These are phyloP conservation scores for Beta corolliflora DNA, from an alignment of 179 eudicot species.

Conservation along the genomic window DNA sequence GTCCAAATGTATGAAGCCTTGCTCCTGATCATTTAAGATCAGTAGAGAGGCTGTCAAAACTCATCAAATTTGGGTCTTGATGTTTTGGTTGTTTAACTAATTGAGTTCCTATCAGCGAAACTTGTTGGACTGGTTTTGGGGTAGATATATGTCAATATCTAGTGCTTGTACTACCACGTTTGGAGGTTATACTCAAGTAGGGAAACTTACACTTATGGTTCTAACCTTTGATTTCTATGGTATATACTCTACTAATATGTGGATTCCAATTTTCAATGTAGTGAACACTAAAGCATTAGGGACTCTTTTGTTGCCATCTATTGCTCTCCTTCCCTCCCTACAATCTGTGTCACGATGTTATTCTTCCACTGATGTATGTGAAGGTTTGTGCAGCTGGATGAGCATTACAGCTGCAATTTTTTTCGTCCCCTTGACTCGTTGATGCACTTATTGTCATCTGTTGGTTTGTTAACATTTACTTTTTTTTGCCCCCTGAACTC, in stretches of 20 bases:
- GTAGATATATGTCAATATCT: not conserved
- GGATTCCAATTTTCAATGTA: not conserved
- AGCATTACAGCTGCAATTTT: not conserved
- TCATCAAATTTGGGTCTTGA: not conserved
- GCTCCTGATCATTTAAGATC: too few relatives aligned
- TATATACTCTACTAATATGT: not conserved
- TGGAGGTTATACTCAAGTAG: not conserved
- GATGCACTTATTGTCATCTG: not conserved
- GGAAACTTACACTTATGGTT: not conserved
- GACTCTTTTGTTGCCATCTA: not conserved
- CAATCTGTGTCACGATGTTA: not conserved
- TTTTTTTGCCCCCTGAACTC: not conserved
- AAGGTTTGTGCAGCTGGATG: not conserved
- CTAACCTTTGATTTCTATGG: not conserved
- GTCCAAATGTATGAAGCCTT: too few relatives aligned
- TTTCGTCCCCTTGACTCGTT: too few relatives aligned
- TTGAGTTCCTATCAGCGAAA: not conserved
- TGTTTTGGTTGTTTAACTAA: not conserved
- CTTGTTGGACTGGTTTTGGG: not conserved
- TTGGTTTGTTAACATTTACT: too few relatives aligned
- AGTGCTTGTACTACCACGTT: not conserved
- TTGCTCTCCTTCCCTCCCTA: not conserved
- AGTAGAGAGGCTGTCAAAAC: too few relatives aligned
- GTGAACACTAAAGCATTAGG: not conserved
- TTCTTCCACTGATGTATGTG: not conserved